phyloP scores from a whole-genome alignment of 2,329 filamentous ascomycete genomes.

The Cercospora brassicicola region DNA sequence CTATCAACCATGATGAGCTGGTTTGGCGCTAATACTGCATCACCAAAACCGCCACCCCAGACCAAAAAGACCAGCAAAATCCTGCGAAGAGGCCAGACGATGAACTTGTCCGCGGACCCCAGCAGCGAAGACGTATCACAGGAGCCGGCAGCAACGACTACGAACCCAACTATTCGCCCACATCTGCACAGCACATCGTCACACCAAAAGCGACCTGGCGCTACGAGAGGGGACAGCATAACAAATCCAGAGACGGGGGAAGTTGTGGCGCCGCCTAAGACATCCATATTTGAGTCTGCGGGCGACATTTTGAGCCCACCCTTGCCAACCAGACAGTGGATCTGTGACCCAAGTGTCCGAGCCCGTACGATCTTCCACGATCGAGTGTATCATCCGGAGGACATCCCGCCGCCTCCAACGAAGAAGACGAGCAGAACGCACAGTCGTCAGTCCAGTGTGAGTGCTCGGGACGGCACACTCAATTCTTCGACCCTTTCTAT shows the following conservation, averaged over 20 bases:
- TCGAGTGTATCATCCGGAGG: conserved; percentile 86
- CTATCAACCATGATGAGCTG: conserved; percentile 65
- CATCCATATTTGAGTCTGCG: conserved; percentile 92
- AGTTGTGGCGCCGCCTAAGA: conserved; percentile 70
- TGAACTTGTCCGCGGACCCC: conserved; percentile 50
- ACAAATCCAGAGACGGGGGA: conserved; percentile 44
- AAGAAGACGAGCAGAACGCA: conserved; percentile 32
- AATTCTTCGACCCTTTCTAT: conserved; percentile 9
- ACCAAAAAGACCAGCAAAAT: conserved; percentile 39
- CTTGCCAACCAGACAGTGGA: conserved; percentile 74
- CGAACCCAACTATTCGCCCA: conserved; percentile 37
- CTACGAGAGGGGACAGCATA: conserved; percentile 53
- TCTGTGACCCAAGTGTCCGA: conserved; percentile 78
- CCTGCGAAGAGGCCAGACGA: conserved; percentile 67
- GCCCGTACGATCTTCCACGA: conserved; percentile 95
- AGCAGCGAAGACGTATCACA: conserved; percentile 26
- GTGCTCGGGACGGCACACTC: conserved; percentile 1
- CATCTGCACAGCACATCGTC: conserved; percentile 23
- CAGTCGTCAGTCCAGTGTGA: conserved; percentile 1
- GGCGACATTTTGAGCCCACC: conserved; percentile 90
- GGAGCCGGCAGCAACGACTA: conserved; percentile 27
- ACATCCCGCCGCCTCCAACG: conserved; percentile 78
- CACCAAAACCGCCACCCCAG: conserved; percentile 48
- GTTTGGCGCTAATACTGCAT: conserved; percentile 63
- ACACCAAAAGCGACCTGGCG: conserved; percentile 44